phyloP scores from a whole-genome alignment of 1,284 basidiomycete species.

The Cryptococcus hybrid region DNA sequence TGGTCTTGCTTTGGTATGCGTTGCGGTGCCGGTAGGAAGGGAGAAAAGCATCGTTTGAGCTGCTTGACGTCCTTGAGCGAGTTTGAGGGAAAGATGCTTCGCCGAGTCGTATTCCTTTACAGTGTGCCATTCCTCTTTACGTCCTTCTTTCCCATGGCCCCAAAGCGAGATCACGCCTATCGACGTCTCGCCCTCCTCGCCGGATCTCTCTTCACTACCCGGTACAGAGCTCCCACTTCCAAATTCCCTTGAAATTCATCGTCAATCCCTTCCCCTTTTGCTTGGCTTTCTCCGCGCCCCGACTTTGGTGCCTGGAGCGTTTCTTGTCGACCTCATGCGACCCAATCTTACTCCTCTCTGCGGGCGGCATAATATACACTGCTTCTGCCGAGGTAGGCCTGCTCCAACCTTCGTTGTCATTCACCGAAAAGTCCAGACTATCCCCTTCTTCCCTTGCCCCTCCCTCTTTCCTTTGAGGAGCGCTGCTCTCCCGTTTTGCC shows the following conservation, averaged over 20 bases:
- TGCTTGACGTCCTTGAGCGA: background rate
- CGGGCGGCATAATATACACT: conserved; percentile 13
- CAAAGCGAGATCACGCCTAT: no score
- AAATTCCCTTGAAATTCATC: background rate
- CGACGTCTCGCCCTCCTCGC: background rate
- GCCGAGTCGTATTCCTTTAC: background rate
- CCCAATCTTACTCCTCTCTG: conserved; percentile 15
- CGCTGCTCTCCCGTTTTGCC: background rate
- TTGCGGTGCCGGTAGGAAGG: background rate
- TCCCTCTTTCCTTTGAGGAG: background rate
- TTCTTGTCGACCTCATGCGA: background rate
- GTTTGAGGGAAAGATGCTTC: background rate
- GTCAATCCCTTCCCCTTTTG: background rate
- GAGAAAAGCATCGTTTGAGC: background rate
- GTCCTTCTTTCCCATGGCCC: no score
- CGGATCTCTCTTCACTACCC: conserved; percentile 1
- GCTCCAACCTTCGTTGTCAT: background rate
- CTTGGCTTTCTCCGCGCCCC: background rate
- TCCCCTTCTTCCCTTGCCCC: background rate
- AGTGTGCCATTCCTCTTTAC: background rate
- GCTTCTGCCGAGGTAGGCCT: background rate
- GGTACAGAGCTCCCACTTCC: background rate
- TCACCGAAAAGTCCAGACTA: background rate
- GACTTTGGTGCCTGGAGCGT: background rate
- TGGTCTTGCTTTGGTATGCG: no score